Evolutionary conservation across 2,329 filamentous ascomycete genomes (phyloP), one percentile per base, ranked within the genome.

Genomic region (Penicillium sp.): DNA sequence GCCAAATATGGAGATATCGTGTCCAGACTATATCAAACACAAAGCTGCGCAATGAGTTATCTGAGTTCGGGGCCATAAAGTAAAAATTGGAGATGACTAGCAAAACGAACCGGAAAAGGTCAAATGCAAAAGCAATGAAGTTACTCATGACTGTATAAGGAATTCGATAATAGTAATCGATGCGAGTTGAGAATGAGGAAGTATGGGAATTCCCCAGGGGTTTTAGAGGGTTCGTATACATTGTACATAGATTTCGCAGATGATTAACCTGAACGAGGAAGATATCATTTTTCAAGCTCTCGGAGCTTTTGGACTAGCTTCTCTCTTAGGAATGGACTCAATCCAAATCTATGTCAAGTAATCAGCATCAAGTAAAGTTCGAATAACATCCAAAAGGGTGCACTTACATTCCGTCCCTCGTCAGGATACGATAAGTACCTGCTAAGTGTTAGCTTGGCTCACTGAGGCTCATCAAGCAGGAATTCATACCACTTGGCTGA

Each of bases 381-480:
- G 18, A 6, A 5, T 2, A 4, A 18, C 8, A 40, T 7, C 9
- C 4, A 23, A 23, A 36, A 13, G n/a, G 18, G 35, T 6, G 16
- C 11, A 77, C 78, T 72, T 68, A 81, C 70, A 86, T 80, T 51
- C 84, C 84, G 64, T 86, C 82, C 27, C 79, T 75, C 23, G 84
- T 87, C 14, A 84, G 72, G 39, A 84, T 70, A 47, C 84, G 73
- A 74, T 86, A 86, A n/a, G 83, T 86, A 19, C 76, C 74, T 76
- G 43, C 35, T 29, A n/a, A n/a, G 16, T 7, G 55, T 62, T 36
- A 62, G 64, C 32, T 59, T 23, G 40, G 32, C n/a, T 39, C 16
- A 11, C 6, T 16, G 29, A 19, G 19, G 11, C 13, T 18, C 14
- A 27, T 7, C 7, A 36, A 10, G 8, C 13, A 9, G 3, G 3